Base-by-base conservation (phyloP, 2,329 filamentous ascomycete genomes). In the Drechslera avenae region DNA sequence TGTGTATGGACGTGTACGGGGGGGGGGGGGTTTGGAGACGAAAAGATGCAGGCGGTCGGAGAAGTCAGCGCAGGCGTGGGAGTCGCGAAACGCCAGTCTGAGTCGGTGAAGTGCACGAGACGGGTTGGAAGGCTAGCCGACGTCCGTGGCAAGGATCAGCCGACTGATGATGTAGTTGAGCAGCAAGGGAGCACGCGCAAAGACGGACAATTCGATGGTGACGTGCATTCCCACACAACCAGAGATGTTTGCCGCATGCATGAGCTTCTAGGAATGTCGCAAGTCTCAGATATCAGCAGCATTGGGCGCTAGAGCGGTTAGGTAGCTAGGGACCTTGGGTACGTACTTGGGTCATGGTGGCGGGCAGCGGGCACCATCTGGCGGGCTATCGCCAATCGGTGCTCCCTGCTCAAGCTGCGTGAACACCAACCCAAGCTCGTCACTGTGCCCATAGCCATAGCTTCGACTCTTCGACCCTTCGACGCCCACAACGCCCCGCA, bases 91-190 rank as follows among this genome's bases (percentile, higher is more conserved):
- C 63, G 63, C 67, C 60, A 67, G 63, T 56, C 55, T 62, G 56
- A 60, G 62, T 62, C 54, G 54, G 53, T 50, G 52, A 48, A 50
- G 54, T 63, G 60, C 66, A 67, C 65, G 65, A 61, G 65, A 63
- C 57, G 58, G 58, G 45, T 44, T 56, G 47, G 50, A 51, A 41
- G 58, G 18, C 50, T 57, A 63, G 59, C 59, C 63, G 66, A 65
- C 58, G 56, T 55, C 58, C 41, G 51, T 37, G 51, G 52, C 64
- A 70, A 59, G 68, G 67, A 57, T 69, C 56, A 51, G 62, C 63
- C 49, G 62, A 56, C 51, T 46, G 56, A 64, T 61, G 63, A 66
- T 65, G 68, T 64, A 57, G 67, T 66, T 58, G 64, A 28, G 31
- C 35, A 40, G 30, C 34, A 17, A 33, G 14, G 47, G 12, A 21